Evolutionary conservation across 2,329 filamentous ascomycete species (phyloP), one percentile per base, ranked within the genome.

Genomic region (Fusarium sp.): DNA sequence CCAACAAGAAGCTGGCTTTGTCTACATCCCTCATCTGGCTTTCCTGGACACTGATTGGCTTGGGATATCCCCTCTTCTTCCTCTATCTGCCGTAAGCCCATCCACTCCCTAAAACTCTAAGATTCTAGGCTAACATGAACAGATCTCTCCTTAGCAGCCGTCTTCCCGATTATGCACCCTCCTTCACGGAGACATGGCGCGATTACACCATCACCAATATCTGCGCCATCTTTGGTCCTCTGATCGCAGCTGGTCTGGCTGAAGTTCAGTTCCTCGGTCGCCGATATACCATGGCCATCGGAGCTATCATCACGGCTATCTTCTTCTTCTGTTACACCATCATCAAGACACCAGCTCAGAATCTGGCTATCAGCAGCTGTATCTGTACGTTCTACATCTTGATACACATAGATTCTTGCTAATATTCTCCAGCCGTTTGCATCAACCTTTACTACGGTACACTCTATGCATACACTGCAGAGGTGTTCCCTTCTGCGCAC

Each of bases 11-110:
- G 37, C 44, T 65, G 19, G 34, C 61, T 3, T 10, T 60, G 9
- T 65, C 65, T 16, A 68, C 65, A 2, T 10, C 21, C 2, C 63
- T 65, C 25, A 68, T 58, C 11, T 50, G 67, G 12, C 18, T 68
- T 6, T 67, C 65, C 1, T 67, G 65, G 65, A 58, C 87, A 0
- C 75, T 91, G 4, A 91, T 93, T 34, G 91, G 91, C 9, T 83
- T 93, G 0, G 90, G 89, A 1, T 93, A 93, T 71, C 91, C 91
- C 0, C 82, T 94, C 0, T 94, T 91, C 78, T 91, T 92, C 69
- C 90, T 93, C 55, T 94, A 93, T 77, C 80, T 93, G 3, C 88
- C 88, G 81, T 85, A 76, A 67, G 81, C 78, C 78, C 6, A 11
- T 21, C 2, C 4, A 23, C 0, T 1, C 19, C 4, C 21, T 6